phyloP scores from a whole-genome alignment of 2,329 filamentous ascomycete species.

The Phoma sp. region DNA sequence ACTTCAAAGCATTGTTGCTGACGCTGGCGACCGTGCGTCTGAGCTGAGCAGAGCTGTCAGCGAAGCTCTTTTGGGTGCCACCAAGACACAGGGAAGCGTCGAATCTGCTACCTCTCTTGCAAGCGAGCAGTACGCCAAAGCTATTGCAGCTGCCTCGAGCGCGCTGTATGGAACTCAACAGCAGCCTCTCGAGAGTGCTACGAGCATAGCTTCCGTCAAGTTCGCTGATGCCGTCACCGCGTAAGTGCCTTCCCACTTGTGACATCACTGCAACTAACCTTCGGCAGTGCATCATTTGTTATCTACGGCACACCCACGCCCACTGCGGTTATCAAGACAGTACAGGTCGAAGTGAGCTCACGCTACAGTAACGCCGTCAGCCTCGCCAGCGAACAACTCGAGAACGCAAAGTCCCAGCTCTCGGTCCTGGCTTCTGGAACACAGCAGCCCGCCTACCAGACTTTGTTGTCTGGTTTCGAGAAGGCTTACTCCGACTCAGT shows the following conservation, averaged over 20 bases:
- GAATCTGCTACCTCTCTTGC: constrained; percentile 62
- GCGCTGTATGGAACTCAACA: constrained; percentile 60
- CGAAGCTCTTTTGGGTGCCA: constrained; percentile 59
- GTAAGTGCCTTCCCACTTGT: constrained; percentile 46
- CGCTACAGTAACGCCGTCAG: constrained; percentile 71
- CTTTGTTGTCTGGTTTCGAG: constrained; percentile 72
- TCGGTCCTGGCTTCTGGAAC: constrained; percentile 72
- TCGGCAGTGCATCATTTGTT: constrained; percentile 58
- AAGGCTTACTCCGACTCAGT: constrained; percentile 71
- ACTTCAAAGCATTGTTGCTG: constrained; percentile 58
- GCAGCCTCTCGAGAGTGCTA: constrained; percentile 52
- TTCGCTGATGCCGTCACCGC: constrained; percentile 65
- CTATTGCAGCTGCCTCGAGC: constrained; percentile 63
- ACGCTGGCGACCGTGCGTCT: constrained; percentile 60
- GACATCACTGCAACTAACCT: constrained; percentile 20
- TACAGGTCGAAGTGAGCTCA: constrained; percentile 55
- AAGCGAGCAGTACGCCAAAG: constrained; percentile 63
- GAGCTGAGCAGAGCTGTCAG: constrained; percentile 63
- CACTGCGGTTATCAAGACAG: constrained; percentile 52
- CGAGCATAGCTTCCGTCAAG: constrained; percentile 60
- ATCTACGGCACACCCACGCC: constrained; percentile 61
- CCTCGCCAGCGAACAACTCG: constrained; percentile 70
- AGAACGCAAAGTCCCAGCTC: constrained; percentile 69
- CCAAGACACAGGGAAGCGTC: constrained; percentile 54
- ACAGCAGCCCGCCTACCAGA: constrained; percentile 71